Percentiles rank a stretch among this genome's conserved stretches.
Evolutionary conservation across 495 filamentous ascomycete species (phyloP).

Genomic region (Lophiostoma macrostomum): DNA sequence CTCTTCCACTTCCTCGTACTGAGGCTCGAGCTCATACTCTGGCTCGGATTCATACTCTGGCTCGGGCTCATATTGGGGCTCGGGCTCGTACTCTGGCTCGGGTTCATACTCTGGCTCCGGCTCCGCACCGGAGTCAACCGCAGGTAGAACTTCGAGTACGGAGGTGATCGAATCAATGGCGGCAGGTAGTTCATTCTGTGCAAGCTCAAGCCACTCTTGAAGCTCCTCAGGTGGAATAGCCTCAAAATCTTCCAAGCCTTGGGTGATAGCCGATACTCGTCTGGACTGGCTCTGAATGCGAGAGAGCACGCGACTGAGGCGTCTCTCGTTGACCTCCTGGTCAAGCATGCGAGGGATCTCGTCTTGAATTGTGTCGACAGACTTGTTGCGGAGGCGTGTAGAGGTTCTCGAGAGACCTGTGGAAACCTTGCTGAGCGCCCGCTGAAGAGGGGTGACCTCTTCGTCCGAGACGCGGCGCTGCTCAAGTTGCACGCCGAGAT

Average conservation of each 20-base stretch:
- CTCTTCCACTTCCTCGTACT: slow-evolving; percentile 3
- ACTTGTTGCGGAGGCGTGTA: slow-evolving; percentile 19
- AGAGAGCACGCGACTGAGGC: slow-evolving; percentile 17
- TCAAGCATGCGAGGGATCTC: slow-evolving; percentile 20
- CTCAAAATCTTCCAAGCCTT: slow-evolving; percentile 17
- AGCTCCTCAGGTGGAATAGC: slow-evolving; percentile 12
- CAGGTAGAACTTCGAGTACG: slow-evolving; percentile 19
- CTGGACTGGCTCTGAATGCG: slow-evolving; percentile 14
- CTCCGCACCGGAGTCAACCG: not conserved
- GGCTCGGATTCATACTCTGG: not conserved
- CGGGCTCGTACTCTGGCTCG: not conserved
- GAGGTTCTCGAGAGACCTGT: slow-evolving; percentile 7
- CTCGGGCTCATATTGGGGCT: not conserved
- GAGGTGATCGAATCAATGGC: slow-evolving; percentile 23
- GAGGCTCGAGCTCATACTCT: not conserved
- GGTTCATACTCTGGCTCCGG: slow-evolving; percentile 1
- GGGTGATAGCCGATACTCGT: slow-evolving; percentile 10
- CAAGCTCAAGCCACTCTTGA: slow-evolving; percentile 25
- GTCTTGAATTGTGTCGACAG: slow-evolving; percentile 16
- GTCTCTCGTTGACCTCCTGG: slow-evolving; percentile 5
- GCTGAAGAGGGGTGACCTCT: slow-evolving; percentile 3
- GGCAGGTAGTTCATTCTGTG: slow-evolving; percentile 23
- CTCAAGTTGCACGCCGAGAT: slow-evolving; percentile 15
- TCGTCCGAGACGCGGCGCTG: slow-evolving; percentile 2
- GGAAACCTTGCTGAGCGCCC: slow-evolving; percentile 10